These are phyloP conservation scores for Penicillium nordicum DNA, from an alignment of 2,329 filamentous ascomycete genomes.

Conservation along the genomic window DNA sequence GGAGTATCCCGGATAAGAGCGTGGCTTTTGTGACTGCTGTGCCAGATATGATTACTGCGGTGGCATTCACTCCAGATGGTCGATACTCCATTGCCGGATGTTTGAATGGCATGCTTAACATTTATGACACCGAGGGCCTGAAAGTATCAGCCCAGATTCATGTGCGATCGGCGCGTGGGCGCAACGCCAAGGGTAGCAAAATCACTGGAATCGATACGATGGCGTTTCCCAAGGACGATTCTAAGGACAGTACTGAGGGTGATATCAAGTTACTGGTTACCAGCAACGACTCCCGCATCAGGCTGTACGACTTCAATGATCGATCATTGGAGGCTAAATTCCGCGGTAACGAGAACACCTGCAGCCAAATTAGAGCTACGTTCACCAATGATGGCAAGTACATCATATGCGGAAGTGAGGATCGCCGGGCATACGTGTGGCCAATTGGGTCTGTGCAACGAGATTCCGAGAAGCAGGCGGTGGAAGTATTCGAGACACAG, in stretches of 20 bases:
- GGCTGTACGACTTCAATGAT: slow-evolving; percentile 83
- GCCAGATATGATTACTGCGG: slow-evolving; percentile 87
- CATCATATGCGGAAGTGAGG: slow-evolving; percentile 90
- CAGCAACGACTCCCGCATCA: slow-evolving; percentile 89
- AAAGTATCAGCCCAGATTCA: slow-evolving; percentile 82
- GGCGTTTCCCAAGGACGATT: slow-evolving; percentile 54
- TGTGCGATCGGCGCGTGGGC: slow-evolving; percentile 86
- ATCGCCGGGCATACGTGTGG: slow-evolving; percentile 89
- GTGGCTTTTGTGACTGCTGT: slow-evolving; percentile 77
- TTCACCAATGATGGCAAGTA: slow-evolving; percentile 85
- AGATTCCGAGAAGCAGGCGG: slow-evolving; percentile 72
- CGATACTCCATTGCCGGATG: slow-evolving; percentile 85
- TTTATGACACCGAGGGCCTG: slow-evolving; percentile 89
- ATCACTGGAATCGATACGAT: slow-evolving; percentile 90
- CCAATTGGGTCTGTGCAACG: slow-evolving; percentile 61
- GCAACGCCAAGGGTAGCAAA: slow-evolving; percentile 94
- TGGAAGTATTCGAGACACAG: slow-evolving; percentile 90
- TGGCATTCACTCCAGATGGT: slow-evolving; percentile 89
- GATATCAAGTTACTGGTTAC: slow-evolving; percentile 84
- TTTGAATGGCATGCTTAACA: slow-evolving; percentile 77
- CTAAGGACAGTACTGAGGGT: slow-evolving; percentile 53
- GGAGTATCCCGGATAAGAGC: slow-evolving; percentile 96
- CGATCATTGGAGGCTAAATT: slow-evolving; percentile 85
- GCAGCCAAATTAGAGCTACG: slow-evolving; percentile 82
- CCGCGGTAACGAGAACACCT: slow-evolving; percentile 83